Conservation (phyloP, 164 flowering plant genomes). For the Hamamelis virginiana region DNA sequence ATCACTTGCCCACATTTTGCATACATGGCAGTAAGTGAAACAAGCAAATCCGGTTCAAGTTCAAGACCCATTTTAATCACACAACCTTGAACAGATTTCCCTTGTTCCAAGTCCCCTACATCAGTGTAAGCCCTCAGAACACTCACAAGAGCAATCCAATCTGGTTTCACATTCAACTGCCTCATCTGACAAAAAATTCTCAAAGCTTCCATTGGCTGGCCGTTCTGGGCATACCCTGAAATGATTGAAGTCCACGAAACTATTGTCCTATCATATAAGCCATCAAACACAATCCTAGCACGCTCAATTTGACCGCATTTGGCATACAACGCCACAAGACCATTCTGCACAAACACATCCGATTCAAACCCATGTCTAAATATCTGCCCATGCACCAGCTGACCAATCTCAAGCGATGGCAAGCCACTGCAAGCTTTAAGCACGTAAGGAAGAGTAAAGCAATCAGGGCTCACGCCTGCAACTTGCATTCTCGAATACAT, state of each 20-base stretch:
- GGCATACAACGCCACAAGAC: slow-evolving; percentile 52
- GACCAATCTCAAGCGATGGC: slow-evolving; percentile 26
- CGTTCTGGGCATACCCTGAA: slow-evolving; percentile 58
- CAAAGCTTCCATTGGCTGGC: slow-evolving; percentile 51
- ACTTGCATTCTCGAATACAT: slow-evolving; percentile 58
- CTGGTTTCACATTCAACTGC: slow-evolving; percentile 33
- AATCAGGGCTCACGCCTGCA: slow-evolving; percentile 40
- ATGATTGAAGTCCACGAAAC: slow-evolving; percentile 65
- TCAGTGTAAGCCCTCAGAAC: slow-evolving; percentile 49
- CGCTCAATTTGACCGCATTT: slow-evolving; percentile 36
- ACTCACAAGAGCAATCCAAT: slow-evolving; percentile 62
- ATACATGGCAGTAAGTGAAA: slow-evolving; percentile 52
- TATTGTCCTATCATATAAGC: slow-evolving; percentile 31
- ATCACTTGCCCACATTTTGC: slow-evolving; percentile 53
- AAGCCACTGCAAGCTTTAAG: slow-evolving; percentile 51
- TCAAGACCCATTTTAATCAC: slow-evolving; percentile 51
- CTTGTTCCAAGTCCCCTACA: slow-evolving; percentile 46
- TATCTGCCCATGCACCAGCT: slow-evolving; percentile 46
- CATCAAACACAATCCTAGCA: slow-evolving; percentile 45
- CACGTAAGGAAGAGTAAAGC: slow-evolving; percentile 44
- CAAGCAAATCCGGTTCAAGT: slow-evolving; percentile 45
- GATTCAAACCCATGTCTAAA: slow-evolving; percentile 40
- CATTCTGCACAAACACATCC: slow-evolving; percentile 55
- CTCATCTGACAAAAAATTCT: slow-evolving; percentile 48
- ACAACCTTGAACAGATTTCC: slow-evolving; percentile 46